Base-by-base conservation (phyloP, 2,329 filamentous ascomycete genomes). In the Balansia obtecta region DNA sequence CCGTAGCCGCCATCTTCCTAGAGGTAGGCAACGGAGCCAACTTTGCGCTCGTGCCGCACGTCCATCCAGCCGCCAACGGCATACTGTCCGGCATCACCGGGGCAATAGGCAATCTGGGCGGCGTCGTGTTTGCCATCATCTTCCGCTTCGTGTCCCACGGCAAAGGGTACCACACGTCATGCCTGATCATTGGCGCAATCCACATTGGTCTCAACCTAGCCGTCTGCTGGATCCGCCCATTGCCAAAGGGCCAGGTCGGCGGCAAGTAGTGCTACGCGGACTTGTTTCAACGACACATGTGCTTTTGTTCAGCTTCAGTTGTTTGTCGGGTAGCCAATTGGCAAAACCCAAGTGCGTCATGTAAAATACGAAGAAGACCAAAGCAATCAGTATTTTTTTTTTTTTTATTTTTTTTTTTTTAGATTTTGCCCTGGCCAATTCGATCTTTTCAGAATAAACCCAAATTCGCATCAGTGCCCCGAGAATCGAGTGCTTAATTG, bases 11-110 rank as follows among this genome's bases (percentile, higher is more conserved):
- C 1, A 75, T 95, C 63, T 95, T 95, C 70, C 68, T 89, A 42
- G 88, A 94, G 64, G 87, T 85, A 2, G 83, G 82, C 41, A 95
- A 95, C 62, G 90, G 90, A 0, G 82, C 87, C 40, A 93, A 87
- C 68, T 95, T 93, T 66, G 80, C 87, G 0, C 75, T 95, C 6
- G 84, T 95, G 22, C 88, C 89, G 3, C 90, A 95, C 62, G 84
- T 95, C 1, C 85, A 90, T 65, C 87, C 88, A 1, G 77, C 76
- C 53, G 86, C 88, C 53, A 95, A 95, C 65, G 89, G 88, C 13
- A 64, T 77, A 50, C 76, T 95, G 7, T 86, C 84, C 1, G 89
- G 89, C 12, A 71, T 86, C 37, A 84, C 88, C 0, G 90, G 90
- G 10, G 88, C 85, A 0, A 74, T 78, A 9, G 89, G 90, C 1